phyloP scores from a whole-genome alignment of 257 asterid species.

The Orobanche coerulescens region DNA sequence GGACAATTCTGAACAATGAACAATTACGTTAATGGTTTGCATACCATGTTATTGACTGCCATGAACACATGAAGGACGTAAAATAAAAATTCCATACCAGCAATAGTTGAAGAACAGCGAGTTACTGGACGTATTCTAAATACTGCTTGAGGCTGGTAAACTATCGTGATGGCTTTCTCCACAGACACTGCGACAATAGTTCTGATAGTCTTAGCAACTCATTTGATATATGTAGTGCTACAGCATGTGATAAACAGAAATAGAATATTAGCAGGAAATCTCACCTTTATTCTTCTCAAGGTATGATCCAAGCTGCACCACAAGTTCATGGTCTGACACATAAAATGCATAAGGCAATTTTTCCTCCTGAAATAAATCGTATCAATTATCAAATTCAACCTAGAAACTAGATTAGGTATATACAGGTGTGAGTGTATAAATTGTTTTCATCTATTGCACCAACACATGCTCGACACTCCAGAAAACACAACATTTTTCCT shows the following conservation, averaged over 20 bases:
- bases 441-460: background rate
- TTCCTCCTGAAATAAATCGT: constrained; percentile 57
- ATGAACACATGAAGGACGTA: background rate
- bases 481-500: background rate
- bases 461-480: background rate
- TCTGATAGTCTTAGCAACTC: constrained; percentile 18
- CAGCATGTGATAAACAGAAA: background rate
- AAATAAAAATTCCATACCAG: constrained; percentile 42
- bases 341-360: constrained; percentile 85
- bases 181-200: constrained; percentile 68
- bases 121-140: constrained; percentile 91
- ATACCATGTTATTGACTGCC: background rate
- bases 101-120: constrained; percentile 92
- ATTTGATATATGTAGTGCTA: background rate
- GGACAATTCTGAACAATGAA: background rate
- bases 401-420: background rate
- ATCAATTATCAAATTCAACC: constrained; percentile 3
- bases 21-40: background rate
- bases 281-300: constrained; percentile 71
- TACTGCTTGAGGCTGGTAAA: constrained; percentile 95
- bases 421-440: background rate
- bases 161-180: constrained; percentile 77
- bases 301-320: constrained; percentile 67
- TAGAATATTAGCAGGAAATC: constrained; percentile 2
- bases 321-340: constrained; percentile 74